A percentile compares a stretch with the other conserved stretches of the same genome.
Conservation (phyloP, 805 yeast species). For the Starmerella gropengiesseri region DNA sequence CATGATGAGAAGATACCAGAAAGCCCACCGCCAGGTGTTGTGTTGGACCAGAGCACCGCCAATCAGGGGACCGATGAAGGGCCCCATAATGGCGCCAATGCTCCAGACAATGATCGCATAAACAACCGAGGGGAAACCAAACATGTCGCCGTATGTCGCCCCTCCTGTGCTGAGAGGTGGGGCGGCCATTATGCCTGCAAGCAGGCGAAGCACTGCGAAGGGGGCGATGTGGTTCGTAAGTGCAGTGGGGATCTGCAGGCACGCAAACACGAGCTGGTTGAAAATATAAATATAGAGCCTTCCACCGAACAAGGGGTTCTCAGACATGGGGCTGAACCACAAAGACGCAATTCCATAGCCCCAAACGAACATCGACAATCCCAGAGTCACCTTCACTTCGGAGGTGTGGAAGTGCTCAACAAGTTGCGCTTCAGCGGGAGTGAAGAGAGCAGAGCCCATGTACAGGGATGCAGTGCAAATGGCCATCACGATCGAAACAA, state of each 20-base stretch:
- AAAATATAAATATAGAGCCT: slow-evolving; percentile 39
- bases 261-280: slow-evolving; percentile 38
- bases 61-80: slow-evolving; percentile 46
- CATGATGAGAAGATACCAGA: slow-evolving; percentile 39
- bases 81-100: slow-evolving; percentile 44
- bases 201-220: slow-evolving; percentile 40
- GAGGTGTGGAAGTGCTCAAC: slow-evolving; percentile 34
- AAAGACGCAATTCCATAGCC: too few relatives aligned
- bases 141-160: slow-evolving; percentile 44
- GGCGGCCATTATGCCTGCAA: slow-evolving; percentile 46
- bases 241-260: slow-evolving; percentile 49
- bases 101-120: slow-evolving; percentile 46
- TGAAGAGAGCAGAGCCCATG: slow-evolving; percentile 48
- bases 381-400: slow-evolving; percentile 38
- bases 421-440: slow-evolving; percentile 42
- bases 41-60: slow-evolving; percentile 41
- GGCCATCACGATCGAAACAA: slow-evolving; percentile 34
- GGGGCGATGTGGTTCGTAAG: slow-evolving; percentile 41
- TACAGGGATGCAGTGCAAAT: slow-evolving; percentile 43
- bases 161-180: slow-evolving; percentile 51
- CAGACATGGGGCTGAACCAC: slow-evolving; percentile 46
- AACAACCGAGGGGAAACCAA: slow-evolving; percentile 36
- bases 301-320: slow-evolving; percentile 36
- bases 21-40: too few relatives aligned
- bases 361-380: slow-evolving; percentile 46